Conservation (phyloP, 345 rosid genomes). For the Acer negundo region DNA sequence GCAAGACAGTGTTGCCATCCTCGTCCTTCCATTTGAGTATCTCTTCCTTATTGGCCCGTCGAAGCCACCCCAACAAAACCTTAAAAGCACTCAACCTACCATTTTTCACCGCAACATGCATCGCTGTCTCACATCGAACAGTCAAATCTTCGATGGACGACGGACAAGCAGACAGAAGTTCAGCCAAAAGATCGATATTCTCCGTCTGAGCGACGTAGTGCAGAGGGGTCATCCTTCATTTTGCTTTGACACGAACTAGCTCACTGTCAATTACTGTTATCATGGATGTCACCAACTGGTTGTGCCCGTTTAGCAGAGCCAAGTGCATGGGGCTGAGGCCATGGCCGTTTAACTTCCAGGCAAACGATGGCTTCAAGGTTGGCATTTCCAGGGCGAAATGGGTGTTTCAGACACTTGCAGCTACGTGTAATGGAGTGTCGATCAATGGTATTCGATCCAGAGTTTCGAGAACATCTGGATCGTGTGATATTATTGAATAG, state of each 20-base stretch:
- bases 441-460: background rate
- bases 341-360: conserved; percentile 12
- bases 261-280: conserved; percentile 3
- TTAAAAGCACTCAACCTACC: background rate
- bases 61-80: conserved; percentile 13
- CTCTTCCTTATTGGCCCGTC: background rate
- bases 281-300: conserved; percentile 14
- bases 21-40: background rate
- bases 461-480: conserved; percentile 19
- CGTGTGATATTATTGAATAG: conserved; percentile 3
- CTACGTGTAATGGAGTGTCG: conserved; percentile 25
- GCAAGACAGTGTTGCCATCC: conserved; percentile 1
- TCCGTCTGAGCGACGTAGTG: conserved; percentile 19
- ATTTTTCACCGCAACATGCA: conserved; percentile 28
- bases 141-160: conserved; percentile 28
- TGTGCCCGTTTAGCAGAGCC: conserved; percentile 6
- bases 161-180: conserved; percentile 22
- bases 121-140: conserved; percentile 19
- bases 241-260: conserved; percentile 26
- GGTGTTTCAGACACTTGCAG: conserved; percentile 21
- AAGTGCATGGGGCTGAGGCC: conserved; percentile 28
- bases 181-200: conserved; percentile 14
- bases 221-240: conserved; percentile 25
- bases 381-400: conserved; percentile 24
- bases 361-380: conserved; percentile 25